Evolutionary conservation across 116 monocot genomes (phyloP).

Genomic region (Zostera marina): DNA sequence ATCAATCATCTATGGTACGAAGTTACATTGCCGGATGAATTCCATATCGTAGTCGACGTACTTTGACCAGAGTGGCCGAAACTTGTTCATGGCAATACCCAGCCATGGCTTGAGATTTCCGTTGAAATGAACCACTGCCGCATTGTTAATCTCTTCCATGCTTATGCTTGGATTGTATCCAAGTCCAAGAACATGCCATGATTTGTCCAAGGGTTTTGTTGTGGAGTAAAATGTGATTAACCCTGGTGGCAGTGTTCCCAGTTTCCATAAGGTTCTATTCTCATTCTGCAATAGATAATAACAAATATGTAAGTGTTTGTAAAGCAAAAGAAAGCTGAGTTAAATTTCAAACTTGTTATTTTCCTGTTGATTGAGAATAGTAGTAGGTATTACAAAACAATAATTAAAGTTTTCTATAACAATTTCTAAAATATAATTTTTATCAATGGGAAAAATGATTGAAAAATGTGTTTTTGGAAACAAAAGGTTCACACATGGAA

Average conservation of each 20-base stretch:
- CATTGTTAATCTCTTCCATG: slow-evolving; percentile 63
- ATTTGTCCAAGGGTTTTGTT: slow-evolving; percentile 82
- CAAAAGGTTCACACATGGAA: too few species aligned
- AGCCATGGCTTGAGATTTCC: slow-evolving; percentile 98
- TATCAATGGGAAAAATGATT: too few species aligned
- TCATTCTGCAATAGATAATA: slow-evolving; percentile 38
- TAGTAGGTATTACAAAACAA: too few species aligned
- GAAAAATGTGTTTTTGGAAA: too few species aligned
- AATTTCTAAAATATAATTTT: too few species aligned
- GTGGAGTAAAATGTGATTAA: slow-evolving; percentile 65
- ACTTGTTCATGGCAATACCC: slow-evolving; percentile 86
- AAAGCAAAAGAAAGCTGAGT: not conserved
- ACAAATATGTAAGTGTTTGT: not conserved
- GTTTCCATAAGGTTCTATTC: slow-evolving; percentile 64
- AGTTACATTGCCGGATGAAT: slow-evolving; percentile 72
- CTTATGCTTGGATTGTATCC: slow-evolving; percentile 85
- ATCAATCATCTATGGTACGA: slow-evolving; percentile 27
- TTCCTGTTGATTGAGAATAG: too few species aligned
- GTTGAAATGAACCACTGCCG: slow-evolving; percentile 79
- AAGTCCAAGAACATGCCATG: slow-evolving; percentile 91
- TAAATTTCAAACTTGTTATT: too few species aligned
- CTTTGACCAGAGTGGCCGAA: slow-evolving; percentile 83
- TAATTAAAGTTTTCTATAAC: too few species aligned
- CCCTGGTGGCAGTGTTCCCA: slow-evolving; percentile 51
- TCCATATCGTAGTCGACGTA: slow-evolving; percentile 98